Conservation (phyloP, 2,329 filamentous ascomycete genomes). For the Chrysoporthe austroafricana region DNA sequence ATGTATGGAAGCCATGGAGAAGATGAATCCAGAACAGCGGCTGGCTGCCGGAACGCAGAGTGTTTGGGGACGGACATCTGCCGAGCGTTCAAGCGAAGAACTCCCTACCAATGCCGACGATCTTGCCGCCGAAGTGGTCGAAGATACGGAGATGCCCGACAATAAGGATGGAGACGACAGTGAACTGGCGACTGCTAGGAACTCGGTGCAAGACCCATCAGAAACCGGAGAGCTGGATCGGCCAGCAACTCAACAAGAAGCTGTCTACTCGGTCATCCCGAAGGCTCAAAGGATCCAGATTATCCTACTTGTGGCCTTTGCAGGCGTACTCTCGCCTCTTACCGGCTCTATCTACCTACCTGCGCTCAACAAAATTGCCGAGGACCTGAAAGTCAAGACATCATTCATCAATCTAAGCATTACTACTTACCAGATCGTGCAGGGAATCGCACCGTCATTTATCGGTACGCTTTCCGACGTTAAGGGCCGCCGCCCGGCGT, state of each 20-base stretch:
- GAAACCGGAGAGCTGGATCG: neutral
- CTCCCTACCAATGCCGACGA: slow-evolving; percentile 11
- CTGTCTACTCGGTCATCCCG: slow-evolving; percentile 20
- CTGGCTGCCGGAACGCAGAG: neutral
- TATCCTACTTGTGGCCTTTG: slow-evolving; percentile 10
- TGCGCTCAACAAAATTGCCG: slow-evolving; percentile 45
- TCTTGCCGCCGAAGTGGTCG: slow-evolving; percentile 10
- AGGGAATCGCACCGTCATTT: slow-evolving; percentile 41
- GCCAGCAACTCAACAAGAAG: neutral
- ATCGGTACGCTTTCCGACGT: slow-evolving; percentile 36
- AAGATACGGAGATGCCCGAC: neutral
- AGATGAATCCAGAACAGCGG: neutral
- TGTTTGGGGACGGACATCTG: neutral
- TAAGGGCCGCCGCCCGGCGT: slow-evolving; percentile 47
- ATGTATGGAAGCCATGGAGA: neutral
- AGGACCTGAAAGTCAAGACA: slow-evolving; percentile 44
- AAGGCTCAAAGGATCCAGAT: slow-evolving; percentile 11
- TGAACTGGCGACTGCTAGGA: neutral
- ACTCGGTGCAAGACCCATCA: neutral
- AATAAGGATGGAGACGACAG: neutral
- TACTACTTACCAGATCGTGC: slow-evolving; percentile 37
- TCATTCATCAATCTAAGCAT: slow-evolving; percentile 53
- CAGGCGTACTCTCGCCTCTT: slow-evolving; percentile 15
- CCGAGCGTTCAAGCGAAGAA: neutral
- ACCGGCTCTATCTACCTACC: slow-evolving; percentile 42